phyloP scores from a whole-genome alignment of 441 rosid species.

The Kokia cookei region DNA sequence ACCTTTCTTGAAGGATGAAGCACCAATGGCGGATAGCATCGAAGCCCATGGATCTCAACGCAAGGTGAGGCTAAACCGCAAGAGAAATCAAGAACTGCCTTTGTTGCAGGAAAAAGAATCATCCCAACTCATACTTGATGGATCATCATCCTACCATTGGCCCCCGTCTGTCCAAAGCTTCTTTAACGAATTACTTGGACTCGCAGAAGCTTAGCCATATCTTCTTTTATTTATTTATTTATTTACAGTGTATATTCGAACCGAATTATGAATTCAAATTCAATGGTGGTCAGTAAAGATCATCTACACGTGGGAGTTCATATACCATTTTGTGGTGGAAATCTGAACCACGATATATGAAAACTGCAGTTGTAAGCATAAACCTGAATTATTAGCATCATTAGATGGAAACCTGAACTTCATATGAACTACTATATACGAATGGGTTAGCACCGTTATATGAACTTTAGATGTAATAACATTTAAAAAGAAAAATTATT shows the following conservation, averaged over 20 bases:
- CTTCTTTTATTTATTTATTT: background rate
- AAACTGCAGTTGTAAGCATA: background rate
- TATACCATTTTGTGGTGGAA: background rate
- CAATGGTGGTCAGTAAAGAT: background rate
- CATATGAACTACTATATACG: no score
- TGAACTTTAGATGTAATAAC: no score
- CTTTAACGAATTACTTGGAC: constrained; percentile 24
- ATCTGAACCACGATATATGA: background rate
- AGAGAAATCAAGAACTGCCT: constrained; percentile 6
- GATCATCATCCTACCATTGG: constrained; percentile 25
- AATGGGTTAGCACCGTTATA: no score
- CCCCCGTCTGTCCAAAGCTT: constrained; percentile 30
- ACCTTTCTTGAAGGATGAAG: constrained; percentile 41
- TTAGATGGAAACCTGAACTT: background rate
- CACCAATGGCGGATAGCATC: background rate
- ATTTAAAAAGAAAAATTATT: constrained; percentile 2
- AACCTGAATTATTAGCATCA: background rate
- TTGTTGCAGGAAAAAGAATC: constrained; percentile 2
- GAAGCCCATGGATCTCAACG: background rate
- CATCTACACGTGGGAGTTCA: background rate
- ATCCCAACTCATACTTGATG: constrained; percentile 17
- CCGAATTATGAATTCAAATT: background rate
- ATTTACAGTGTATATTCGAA: background rate
- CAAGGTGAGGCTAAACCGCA: constrained; percentile 6
- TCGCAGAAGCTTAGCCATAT: constrained; percentile 7